Base-by-base conservation (phyloP, 2,329 filamentous ascomycete genomes). In the Elsinoe australis region DNA sequence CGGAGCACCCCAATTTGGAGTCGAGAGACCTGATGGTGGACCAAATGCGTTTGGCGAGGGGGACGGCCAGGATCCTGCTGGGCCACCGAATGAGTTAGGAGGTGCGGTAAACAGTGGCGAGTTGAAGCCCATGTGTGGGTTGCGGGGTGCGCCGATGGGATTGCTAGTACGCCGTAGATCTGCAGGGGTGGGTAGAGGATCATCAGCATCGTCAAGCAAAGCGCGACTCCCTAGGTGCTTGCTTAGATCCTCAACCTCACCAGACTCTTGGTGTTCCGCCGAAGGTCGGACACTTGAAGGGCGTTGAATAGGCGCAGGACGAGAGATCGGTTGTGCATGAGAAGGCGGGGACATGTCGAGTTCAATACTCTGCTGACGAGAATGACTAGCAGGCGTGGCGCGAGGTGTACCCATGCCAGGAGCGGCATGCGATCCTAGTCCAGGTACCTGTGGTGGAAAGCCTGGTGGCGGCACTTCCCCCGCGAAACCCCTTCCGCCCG, bases 191-290 rank as follows among this genome's bases (percentile, higher is more conserved):
- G 76, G 61, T 71, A 83, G 67, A 72, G 86, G 58, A 64, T 81
- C 69, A 60, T 94, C 88, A 10, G 64, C 61, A 52, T 83, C 80
- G 53, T 82, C 80, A 33, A 96, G 72, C 9, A 98, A 72, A 9
- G 89, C 92, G 58, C 87, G 89, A 65, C 90, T 96, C 9, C 92
- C 92, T 19, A 98, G 74, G 57, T 92, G 88, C 52, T 83, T 61
- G 14, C 58, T 62, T 28, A 64, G 50, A 36, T 61, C 58, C 7
- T 65, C 62, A 10, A 87, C 70, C 49, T 83, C 80, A 21, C 71
- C 67, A 19, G 74, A 72, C 1, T 64, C 59, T 21, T 66, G 62
- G 22, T 66, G 62, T 31, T 61, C 66, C 33, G 74, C 74, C 48
- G 70, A 71, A 22, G 76, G 75, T 53, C 74, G 73, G 7, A 75